Conservation (phyloP, 768 basidiomycete species). For the Boletales sp. region DNA sequence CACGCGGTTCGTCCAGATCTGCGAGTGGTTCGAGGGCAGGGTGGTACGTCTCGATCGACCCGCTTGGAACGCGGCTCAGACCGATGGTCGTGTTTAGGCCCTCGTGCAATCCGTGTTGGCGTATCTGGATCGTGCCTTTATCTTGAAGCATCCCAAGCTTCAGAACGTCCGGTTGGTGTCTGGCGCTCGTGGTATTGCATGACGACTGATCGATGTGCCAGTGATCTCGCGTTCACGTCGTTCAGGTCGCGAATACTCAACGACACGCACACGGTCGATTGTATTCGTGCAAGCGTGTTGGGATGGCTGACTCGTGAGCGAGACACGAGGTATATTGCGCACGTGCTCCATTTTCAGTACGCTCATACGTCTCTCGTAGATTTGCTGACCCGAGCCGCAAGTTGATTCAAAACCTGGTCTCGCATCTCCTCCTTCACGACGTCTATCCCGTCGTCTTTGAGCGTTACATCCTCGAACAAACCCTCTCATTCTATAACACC, state of each 20-base stretch:
- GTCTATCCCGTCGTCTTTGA: constrained; percentile 59
- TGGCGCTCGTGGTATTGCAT: too few species aligned
- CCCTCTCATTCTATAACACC: constrained; percentile 48
- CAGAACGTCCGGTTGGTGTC: constrained; percentile 43
- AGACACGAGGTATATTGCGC: constrained; percentile 29
- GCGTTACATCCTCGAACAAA: constrained; percentile 47
- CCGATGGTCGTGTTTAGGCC: constrained; percentile 33
- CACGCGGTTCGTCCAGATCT: constrained; percentile 47
- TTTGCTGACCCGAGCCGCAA: constrained; percentile 36
- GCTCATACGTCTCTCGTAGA: constrained; percentile 23
- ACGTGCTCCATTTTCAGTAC: not conserved
- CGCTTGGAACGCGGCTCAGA: constrained; percentile 1
- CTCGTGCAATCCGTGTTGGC: constrained; percentile 62
- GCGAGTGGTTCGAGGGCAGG: constrained; percentile 61
- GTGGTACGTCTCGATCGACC: constrained; percentile 44
- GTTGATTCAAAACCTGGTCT: constrained; percentile 48
- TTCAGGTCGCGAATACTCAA: constrained; percentile 53
- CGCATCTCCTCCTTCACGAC: constrained; percentile 52
- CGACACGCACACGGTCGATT: constrained; percentile 39
- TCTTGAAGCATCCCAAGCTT: constrained; percentile 38
- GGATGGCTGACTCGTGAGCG: constrained; percentile 59
- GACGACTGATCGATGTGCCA: constrained; percentile 13
- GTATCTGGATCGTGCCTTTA: constrained; percentile 68
- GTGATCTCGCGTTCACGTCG: constrained; percentile 54
- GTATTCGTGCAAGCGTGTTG: constrained; percentile 42